These are phyloP conservation scores for Exophiala alcalophila DNA, from an alignment of 2,329 filamentous ascomycete genomes.

Conservation along the genomic window DNA sequence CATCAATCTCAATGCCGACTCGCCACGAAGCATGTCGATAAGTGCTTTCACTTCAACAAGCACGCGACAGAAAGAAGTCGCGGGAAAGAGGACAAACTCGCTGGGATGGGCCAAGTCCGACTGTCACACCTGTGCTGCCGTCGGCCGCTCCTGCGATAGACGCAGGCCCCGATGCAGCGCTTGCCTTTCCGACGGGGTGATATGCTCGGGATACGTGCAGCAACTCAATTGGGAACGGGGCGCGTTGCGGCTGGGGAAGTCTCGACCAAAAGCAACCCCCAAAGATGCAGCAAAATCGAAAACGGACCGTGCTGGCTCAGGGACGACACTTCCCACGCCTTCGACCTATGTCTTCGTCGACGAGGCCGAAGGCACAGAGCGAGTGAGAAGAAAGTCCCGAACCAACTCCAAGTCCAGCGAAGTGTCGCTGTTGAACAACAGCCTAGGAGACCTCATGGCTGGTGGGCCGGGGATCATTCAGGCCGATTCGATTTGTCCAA, in stretches of 20 bases:
- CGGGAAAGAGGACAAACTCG: constrained; percentile 27
- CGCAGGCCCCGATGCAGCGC: constrained; percentile 27
- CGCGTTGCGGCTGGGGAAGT: constrained; percentile 13
- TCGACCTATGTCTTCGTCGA: constrained; percentile 23
- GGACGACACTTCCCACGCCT: constrained; percentile 13
- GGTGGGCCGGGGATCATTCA: not conserved
- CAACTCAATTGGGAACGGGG: constrained; percentile 27
- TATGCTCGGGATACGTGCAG: constrained; percentile 28
- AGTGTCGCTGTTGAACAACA: not conserved
- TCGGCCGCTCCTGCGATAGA: constrained; percentile 24
- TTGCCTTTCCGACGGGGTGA: constrained; percentile 23
- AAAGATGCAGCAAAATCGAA: not conserved
- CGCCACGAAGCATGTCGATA: constrained; percentile 6
- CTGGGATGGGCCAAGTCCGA: constrained; percentile 29
- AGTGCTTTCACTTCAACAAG: constrained; percentile 3
- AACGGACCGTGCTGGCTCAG: not conserved
- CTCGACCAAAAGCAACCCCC: constrained; percentile 2
- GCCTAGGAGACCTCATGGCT: not conserved
- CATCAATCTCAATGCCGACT: too few species aligned
- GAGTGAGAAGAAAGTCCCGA: constrained; percentile 10
- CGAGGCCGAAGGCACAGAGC: constrained; percentile 4
- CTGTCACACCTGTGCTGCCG: constrained; percentile 27
- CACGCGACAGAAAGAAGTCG: constrained; percentile 10
- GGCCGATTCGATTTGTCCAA: constrained; percentile 4
- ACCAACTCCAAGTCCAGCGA: constrained; percentile 15